phyloP scores from a whole-genome alignment of 352 stramenopile genomes.

The Phytophthora melonis region DNA sequence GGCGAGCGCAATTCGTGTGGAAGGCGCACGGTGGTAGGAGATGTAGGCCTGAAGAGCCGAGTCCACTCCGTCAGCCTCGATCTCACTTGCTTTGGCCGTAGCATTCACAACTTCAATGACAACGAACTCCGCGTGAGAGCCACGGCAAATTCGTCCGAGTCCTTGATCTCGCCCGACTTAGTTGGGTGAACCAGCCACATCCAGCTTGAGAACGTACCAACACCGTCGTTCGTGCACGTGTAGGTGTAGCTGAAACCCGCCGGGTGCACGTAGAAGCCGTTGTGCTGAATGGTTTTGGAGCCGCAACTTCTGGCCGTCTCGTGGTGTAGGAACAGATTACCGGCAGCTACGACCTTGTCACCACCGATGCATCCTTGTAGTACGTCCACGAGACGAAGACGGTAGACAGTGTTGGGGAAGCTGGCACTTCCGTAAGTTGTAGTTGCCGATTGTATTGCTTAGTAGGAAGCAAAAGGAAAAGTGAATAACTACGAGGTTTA shows the following conservation, averaged over 20 bases:
- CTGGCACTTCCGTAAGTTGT: conserved; percentile 21
- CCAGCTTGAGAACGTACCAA: conserved; percentile 54
- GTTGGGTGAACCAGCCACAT: conserved; percentile 71
- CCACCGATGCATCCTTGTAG: conserved; percentile 62
- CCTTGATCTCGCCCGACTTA: conserved; percentile 49
- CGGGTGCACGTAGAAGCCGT: conserved; percentile 74
- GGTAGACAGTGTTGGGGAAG: conserved; percentile 19
- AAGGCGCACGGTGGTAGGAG: conserved; percentile 25
- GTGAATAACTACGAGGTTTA: not conserved
- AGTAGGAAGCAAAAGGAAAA: conserved; percentile 6
- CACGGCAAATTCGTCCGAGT: conserved; percentile 69
- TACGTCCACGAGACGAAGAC: conserved; percentile 24
- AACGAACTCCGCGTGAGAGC: conserved; percentile 56
- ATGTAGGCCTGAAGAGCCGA: conserved; percentile 56
- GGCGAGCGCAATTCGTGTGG: conserved; percentile 36
- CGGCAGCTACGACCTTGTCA: conserved; percentile 63
- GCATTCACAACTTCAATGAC: conserved; percentile 42
- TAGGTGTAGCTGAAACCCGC: conserved; percentile 76
- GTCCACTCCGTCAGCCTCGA: conserved; percentile 61
- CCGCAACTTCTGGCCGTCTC: too few relatives aligned
- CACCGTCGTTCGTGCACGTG: conserved; percentile 53
- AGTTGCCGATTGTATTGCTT: conserved; percentile 11
- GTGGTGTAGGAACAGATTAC: too few relatives aligned
- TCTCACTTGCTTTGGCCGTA: conserved; percentile 50
- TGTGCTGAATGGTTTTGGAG: conserved; percentile 48